Conservation (phyloP, 163 green algal species). For the Chlorella variabilis region DNA sequence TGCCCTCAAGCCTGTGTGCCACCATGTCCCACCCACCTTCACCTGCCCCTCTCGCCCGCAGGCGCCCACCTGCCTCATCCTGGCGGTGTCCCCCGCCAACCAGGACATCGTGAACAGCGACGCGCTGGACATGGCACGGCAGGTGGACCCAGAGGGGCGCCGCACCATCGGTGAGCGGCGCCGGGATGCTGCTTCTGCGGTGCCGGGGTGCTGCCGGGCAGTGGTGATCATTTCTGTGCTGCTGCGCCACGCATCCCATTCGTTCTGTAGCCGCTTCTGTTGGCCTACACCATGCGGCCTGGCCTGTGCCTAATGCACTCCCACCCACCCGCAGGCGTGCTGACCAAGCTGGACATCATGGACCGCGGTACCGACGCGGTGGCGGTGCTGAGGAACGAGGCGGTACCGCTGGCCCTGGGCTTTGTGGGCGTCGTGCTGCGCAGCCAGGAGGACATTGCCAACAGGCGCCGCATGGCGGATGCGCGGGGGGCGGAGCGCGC, state of each 20-base stretch:
- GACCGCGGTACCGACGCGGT: conserved; percentile 93
- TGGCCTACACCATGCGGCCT: no score
- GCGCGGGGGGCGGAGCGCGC: conserved; percentile 78
- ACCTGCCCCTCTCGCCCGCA: not conserved
- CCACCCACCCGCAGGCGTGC: conserved; percentile 86
- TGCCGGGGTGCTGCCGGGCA: not conserved
- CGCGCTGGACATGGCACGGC: conserved; percentile 87
- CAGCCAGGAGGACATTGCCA: conserved; percentile 86
- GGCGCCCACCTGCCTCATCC: conserved; percentile 90
- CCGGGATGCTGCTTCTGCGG: not conserved
- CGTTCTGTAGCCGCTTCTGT: no score
- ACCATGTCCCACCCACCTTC: not conserved
- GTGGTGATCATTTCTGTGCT: no score
- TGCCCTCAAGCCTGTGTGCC: no score
- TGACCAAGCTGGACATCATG: conserved; percentile 99
- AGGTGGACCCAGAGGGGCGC: conserved; percentile 88
- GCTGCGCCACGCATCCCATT: no score
- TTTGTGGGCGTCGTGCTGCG: conserved; percentile 89
- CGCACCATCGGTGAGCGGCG: conserved; percentile 84
- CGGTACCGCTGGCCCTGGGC: conserved; percentile 89
- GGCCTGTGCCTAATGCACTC: no score
- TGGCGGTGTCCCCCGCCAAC: conserved; percentile 96
- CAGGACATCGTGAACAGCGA: conserved; percentile 94
- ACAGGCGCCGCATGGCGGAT: conserved; percentile 72
- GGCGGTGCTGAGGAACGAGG: conserved; percentile 79